phyloP scores from a whole-genome alignment of 2,329 filamentous ascomycete genomes.

The Ophiostoma australiae region DNA sequence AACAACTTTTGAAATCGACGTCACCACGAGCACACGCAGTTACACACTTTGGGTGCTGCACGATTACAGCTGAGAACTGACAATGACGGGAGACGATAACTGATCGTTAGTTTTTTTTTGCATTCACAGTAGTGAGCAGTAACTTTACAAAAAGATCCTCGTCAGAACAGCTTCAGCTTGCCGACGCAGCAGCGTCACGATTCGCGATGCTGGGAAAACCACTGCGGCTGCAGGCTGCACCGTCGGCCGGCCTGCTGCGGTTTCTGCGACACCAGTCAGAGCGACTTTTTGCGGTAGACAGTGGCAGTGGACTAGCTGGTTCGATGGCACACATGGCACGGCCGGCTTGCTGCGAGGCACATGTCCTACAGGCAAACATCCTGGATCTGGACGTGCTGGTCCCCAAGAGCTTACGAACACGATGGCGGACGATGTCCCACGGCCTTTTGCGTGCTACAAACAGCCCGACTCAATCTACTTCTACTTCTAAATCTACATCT shows the following conservation, averaged over 20 bases:
- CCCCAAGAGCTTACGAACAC: slow-evolving; percentile 28
- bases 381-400: slow-evolving; percentile 30
- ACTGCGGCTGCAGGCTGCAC: slow-evolving; percentile 38
- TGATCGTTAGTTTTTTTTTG: background rate
- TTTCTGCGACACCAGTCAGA: slow-evolving; percentile 70
- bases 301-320: slow-evolving; percentile 14
- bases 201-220: slow-evolving; percentile 15
- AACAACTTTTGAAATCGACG: background rate
- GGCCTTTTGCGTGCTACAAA: background rate
- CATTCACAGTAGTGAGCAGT: background rate
- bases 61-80: background rate
- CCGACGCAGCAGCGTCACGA: background rate
- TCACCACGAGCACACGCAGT: background rate
- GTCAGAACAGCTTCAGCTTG: background rate
- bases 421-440: slow-evolving; percentile 7
- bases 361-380: slow-evolving; percentile 22
- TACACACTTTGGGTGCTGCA: background rate
- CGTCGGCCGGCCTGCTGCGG: slow-evolving; percentile 57
- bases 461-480: background rate
- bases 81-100: background rate
- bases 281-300: slow-evolving; percentile 42
- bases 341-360: background rate
- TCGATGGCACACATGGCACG: background rate
- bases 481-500: background rate
- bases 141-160: background rate